Percentiles rank a stretch among this genome's conserved stretches.
phyloP scores from a whole-genome alignment of 345 rosid genomes.

The Mercurialis annua region DNA sequence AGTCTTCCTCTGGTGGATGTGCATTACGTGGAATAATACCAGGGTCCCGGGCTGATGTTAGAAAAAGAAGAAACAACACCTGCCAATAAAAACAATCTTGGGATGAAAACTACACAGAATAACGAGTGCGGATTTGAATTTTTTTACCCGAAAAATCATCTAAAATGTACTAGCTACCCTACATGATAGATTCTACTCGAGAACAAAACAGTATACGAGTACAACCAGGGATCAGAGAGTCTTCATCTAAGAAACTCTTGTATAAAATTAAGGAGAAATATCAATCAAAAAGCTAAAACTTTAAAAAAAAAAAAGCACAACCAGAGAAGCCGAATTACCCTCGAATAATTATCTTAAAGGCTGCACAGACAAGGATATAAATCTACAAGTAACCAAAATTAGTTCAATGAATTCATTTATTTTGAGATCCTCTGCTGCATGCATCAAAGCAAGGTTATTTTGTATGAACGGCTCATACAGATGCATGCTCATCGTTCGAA shows the following conservation, averaged over 20 bases:
- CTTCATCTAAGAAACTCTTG: background rate
- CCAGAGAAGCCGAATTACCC: too few relatives aligned
- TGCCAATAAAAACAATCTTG: constrained; percentile 38
- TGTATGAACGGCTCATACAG: background rate
- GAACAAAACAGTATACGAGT: background rate
- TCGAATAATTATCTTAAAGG: too few relatives aligned
- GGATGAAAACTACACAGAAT: constrained; percentile 17
- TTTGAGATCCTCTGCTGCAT: background rate
- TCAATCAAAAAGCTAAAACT: background rate
- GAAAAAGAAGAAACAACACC: constrained; percentile 80
- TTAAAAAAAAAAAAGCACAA: background rate
- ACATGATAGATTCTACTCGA: background rate
- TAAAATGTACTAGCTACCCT: background rate
- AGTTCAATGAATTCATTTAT: background rate
- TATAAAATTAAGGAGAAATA: background rate
- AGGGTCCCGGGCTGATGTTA: constrained; percentile 92
- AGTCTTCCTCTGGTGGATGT: constrained; percentile 95
- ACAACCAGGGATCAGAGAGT: background rate
- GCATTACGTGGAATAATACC: constrained; percentile 85
- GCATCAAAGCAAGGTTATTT: background rate
- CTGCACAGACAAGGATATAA: background rate
- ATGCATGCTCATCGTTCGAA: background rate
- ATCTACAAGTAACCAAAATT: background rate
- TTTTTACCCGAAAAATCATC: background rate
- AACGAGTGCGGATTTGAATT: constrained; percentile 1